phyloP scores from a whole-genome alignment of 805 yeast species.

The Candida corydali region DNA sequence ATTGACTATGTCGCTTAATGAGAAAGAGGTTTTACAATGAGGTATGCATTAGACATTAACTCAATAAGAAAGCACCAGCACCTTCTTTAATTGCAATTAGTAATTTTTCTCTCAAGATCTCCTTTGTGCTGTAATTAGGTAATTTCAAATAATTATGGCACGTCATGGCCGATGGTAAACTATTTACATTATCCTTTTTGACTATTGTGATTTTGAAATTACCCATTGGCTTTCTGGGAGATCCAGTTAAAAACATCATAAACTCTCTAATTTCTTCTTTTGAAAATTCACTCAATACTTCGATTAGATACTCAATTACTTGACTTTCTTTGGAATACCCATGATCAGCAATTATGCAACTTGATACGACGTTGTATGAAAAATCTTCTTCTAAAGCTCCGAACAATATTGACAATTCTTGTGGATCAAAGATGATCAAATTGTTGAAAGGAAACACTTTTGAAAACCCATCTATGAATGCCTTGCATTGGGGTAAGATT shows the following conservation, averaged over 20 bases:
- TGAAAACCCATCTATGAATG: conserved; percentile 78
- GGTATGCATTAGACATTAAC: too few species aligned
- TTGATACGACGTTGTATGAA: conserved; percentile 57
- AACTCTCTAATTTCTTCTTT: conserved; percentile 62
- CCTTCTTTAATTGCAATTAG: conserved; percentile 81
- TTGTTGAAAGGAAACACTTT: conserved; percentile 77
- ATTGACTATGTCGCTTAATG: too few species aligned
- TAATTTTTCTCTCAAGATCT: conserved; percentile 55
- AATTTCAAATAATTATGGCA: conserved; percentile 92
- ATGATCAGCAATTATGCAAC: conserved; percentile 78
- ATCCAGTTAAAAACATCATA: conserved; percentile 85
- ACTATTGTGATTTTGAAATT: conserved; percentile 93
- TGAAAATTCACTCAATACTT: conserved; percentile 54
- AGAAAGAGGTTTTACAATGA: too few species aligned
- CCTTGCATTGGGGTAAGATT: conserved; percentile 55
- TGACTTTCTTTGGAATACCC: conserved; percentile 75
- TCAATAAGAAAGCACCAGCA: conserved; percentile 77
- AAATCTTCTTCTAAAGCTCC: conserved; percentile 88
- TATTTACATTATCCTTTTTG: conserved; percentile 72
- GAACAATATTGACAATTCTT: conserved; percentile 66
- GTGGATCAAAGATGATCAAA: conserved; percentile 64
- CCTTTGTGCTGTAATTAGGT: conserved; percentile 71
- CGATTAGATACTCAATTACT: conserved; percentile 57
- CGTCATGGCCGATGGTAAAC: conserved; percentile 95
- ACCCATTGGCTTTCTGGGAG: conserved; percentile 90